phyloP scores from a whole-genome alignment of 345 rosid genomes.

The Arabis hirsuta region DNA sequence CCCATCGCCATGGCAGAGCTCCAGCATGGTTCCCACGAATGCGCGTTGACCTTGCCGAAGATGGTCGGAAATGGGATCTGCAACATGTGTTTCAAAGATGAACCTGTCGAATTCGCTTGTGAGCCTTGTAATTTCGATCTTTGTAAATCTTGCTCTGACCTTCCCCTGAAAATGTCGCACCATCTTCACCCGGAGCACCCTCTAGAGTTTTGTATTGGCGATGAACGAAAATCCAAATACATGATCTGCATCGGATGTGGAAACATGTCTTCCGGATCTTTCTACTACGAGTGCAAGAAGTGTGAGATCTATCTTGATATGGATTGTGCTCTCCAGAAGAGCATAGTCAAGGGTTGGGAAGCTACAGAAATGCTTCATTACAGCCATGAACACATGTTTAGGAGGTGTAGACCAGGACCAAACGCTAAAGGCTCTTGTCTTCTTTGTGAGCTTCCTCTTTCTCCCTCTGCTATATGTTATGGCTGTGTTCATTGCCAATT shows the following conservation, averaged over 20 bases:
- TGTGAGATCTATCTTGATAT: slow-evolving; percentile 33
- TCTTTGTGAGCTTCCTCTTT: not conserved
- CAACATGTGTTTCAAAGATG: slow-evolving; percentile 13
- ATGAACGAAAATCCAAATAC: not conserved
- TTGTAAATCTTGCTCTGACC: not conserved
- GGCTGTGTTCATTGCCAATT: slow-evolving; percentile 22
- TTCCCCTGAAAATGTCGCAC: not conserved
- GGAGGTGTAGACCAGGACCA: not conserved
- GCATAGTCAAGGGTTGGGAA: not conserved
- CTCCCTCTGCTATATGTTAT: slow-evolving; percentile 3
- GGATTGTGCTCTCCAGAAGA: not conserved
- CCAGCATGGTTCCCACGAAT: not conserved
- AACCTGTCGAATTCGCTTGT: not conserved
- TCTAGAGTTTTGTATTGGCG: not conserved
- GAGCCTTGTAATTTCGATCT: not conserved
- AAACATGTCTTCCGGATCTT: not conserved
- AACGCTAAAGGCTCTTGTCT: not conserved
- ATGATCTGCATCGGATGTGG: slow-evolving; percentile 17
- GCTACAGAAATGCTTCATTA: not conserved
- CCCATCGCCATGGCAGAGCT: not conserved
- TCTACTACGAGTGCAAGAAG: slow-evolving; percentile 11
- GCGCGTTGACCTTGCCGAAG: not conserved
- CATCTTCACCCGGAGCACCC: slow-evolving; percentile 19
- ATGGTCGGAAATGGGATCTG: not conserved
- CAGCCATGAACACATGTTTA: not conserved